phyloP scores from a whole-genome alignment of 805 yeast genomes.

The Wickerhamiella domercqiae region DNA sequence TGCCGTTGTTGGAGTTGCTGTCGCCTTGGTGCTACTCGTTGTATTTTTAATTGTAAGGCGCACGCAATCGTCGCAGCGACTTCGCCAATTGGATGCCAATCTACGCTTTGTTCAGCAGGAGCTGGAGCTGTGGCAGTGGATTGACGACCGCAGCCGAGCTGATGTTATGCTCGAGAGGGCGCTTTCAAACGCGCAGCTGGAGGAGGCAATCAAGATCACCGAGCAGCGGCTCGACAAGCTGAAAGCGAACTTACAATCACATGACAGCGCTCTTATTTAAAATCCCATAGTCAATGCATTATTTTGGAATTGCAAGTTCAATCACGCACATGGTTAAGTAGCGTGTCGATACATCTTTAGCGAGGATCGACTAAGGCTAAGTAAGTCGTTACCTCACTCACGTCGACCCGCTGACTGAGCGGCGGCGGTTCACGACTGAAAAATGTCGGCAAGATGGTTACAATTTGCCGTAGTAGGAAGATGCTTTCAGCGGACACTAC shows the following conservation, averaged over 20 bases:
- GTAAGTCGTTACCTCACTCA: too few species aligned
- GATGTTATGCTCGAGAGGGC: conserved; percentile 12
- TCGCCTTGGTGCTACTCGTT: background rate
- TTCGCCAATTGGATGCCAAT: conserved; percentile 16
- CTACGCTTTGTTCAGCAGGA: conserved; percentile 34
- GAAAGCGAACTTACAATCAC: conserved; percentile 8
- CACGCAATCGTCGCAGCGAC: background rate
- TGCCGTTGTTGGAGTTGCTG: background rate
- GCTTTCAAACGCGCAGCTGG: conserved; percentile 10
- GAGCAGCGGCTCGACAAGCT: conserved; percentile 14
- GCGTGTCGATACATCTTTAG: too few species aligned
- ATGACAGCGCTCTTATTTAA: too few species aligned
- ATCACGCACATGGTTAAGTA: too few species aligned
- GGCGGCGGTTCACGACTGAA: too few species aligned
- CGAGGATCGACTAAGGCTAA: too few species aligned
- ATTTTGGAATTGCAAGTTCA: background rate
- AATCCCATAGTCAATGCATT: too few species aligned
- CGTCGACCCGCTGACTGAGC: too few species aligned
- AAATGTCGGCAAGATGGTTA: too few species aligned
- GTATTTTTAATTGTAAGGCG: background rate
- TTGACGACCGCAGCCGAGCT: conserved; percentile 29
- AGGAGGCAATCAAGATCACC: conserved; percentile 16
- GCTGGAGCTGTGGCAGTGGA: conserved; percentile 59
- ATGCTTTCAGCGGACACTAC: too few species aligned
- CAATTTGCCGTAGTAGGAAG: too few species aligned